Evolutionary conservation across 2,329 filamentous ascomycete species (phyloP).

Genomic region (Arthroderma uncinatum): DNA sequence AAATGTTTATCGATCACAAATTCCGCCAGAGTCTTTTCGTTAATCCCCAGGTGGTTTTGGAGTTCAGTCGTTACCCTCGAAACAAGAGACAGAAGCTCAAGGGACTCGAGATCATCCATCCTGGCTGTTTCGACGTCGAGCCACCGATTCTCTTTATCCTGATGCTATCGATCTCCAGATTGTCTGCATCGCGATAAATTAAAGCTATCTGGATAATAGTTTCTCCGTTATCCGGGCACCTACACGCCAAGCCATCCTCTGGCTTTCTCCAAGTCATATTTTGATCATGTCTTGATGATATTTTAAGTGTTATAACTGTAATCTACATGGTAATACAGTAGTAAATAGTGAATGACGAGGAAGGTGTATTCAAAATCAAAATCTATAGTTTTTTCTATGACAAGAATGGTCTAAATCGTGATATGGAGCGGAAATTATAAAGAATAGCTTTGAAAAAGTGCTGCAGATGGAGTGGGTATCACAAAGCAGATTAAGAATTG

Average conservation of each 20-base stretch:
- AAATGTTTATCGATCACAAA: conserved; percentile 87
- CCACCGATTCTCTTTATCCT: neutral
- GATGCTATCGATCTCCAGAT: neutral
- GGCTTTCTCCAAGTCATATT: neutral
- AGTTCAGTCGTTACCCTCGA: conserved; percentile 90
- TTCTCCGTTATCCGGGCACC: neutral
- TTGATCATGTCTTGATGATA: too few relatives aligned
- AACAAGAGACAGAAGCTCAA: conserved; percentile 88
- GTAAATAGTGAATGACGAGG: too few relatives aligned
- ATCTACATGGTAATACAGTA: too few relatives aligned
- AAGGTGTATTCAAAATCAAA: neutral
- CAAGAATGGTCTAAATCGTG: neutral
- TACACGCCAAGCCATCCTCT: neutral
- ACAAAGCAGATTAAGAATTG: neutral
- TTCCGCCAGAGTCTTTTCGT: conserved; percentile 89
- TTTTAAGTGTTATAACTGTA: too few relatives aligned
- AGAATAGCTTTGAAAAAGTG: neutral
- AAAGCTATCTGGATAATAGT: neutral
- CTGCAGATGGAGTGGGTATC: neutral
- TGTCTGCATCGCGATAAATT: neutral
- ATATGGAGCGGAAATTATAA: neutral
- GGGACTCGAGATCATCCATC: conserved; percentile 84
- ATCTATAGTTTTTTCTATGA: neutral
- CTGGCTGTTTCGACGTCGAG: conserved; percentile 8
- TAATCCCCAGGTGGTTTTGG: conserved; percentile 83